Evolutionary conservation across 768 basidiomycete species (phyloP).

Genomic region (Termitomyces sp.): DNA sequence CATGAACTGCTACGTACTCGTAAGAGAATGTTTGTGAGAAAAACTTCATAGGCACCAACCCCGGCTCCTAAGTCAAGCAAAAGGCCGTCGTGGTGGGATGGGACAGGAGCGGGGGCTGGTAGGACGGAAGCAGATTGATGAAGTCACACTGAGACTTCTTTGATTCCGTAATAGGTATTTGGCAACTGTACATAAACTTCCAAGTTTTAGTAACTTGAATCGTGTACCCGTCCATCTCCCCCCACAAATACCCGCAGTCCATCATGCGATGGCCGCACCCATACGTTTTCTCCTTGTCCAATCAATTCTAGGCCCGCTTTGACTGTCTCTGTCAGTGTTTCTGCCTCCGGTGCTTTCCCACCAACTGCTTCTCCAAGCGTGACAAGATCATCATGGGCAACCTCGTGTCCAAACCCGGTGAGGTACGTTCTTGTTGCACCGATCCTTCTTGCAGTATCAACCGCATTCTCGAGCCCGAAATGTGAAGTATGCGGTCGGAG

Average conservation of each 20-base stretch:
- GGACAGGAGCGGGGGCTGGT: conserved; percentile 2
- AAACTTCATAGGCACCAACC: conserved; percentile 46
- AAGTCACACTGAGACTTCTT: conserved; percentile 12
- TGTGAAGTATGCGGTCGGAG: conserved; percentile 70
- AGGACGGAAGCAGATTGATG: conserved; percentile 6
- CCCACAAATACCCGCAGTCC: conserved; percentile 55
- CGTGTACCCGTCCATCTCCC: conserved; percentile 33
- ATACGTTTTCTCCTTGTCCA: conserved; percentile 39
- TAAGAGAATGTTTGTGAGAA: conserved; percentile 50
- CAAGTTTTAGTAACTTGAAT: conserved; percentile 40
- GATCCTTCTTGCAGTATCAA: conserved; percentile 49
- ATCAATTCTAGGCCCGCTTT: conserved; percentile 39
- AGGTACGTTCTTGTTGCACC: conserved; percentile 62
- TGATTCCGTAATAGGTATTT: neutral
- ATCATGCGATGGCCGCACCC: conserved; percentile 73
- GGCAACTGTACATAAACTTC: neutral
- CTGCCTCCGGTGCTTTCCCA: conserved; percentile 24
- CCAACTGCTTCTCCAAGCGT: conserved; percentile 52
- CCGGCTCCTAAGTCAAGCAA: conserved; percentile 14
- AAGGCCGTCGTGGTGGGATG: conserved; percentile 8
- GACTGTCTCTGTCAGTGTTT: conserved; percentile 26
- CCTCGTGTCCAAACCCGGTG: conserved; percentile 71
- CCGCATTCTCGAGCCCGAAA: conserved; percentile 63
- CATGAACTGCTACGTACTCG: conserved; percentile 35
- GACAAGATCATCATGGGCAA: conserved; percentile 72